phyloP scores from a whole-genome alignment of 2,329 filamentous ascomycete species.

The Cladophialophora carrionii region DNA sequence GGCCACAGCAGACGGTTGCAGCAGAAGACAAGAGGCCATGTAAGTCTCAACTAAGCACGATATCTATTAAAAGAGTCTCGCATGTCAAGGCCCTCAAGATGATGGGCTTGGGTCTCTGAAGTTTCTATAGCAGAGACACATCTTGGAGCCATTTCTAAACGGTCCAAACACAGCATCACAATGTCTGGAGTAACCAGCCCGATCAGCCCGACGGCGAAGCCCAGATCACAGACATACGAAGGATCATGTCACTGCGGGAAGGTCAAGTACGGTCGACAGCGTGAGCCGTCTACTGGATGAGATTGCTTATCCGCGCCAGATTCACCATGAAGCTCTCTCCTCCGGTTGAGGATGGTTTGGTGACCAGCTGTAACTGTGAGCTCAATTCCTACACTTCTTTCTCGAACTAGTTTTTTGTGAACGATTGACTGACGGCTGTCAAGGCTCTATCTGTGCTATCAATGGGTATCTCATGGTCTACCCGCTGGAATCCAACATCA shows the following conservation, averaged over 20 bases:
- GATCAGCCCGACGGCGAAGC: conserved; percentile 33
- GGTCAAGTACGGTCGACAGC: conserved; percentile 26
- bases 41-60: conserved; percentile 3
- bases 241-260: conserved; percentile 37
- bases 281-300: too few species aligned
- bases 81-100: background rate
- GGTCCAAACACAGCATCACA: conserved; percentile 14
- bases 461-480: conserved; percentile 43
- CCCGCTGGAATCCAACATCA: conserved; percentile 36
- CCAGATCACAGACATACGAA: conserved; percentile 36
- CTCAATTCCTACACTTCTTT: background rate
- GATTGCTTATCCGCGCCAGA: conserved; percentile 21
- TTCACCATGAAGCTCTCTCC: conserved; percentile 39
- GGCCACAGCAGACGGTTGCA: background rate
- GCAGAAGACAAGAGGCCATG: conserved; percentile 9
- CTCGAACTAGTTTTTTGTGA: background rate
- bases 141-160: background rate
- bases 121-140: background rate
- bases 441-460: conserved; percentile 42
- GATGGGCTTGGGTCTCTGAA: background rate
- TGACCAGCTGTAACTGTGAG: conserved; percentile 38
- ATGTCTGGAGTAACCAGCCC: conserved; percentile 30
- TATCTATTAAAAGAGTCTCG: background rate
- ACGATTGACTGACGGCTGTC: background rate
- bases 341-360: conserved; percentile 35